These are phyloP conservation scores for Penicillium psychrofluorescens DNA, from an alignment of 495 filamentous ascomycete genomes.

Conservation along the genomic window DNA sequence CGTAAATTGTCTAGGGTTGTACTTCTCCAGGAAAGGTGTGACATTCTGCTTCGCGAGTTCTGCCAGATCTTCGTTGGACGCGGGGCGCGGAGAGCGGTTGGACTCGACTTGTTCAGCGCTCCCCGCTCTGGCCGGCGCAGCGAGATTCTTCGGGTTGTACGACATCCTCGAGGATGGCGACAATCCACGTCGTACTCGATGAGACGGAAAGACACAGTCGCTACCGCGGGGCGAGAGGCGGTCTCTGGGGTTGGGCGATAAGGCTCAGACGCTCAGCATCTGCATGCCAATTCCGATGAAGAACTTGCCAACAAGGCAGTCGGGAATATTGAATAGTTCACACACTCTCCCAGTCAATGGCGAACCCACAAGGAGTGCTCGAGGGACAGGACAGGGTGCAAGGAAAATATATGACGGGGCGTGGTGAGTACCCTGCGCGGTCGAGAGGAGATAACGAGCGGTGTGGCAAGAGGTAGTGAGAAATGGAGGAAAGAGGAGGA, in stretches of 20 bases:
- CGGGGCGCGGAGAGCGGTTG: conserved; percentile 12
- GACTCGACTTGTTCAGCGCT: conserved; percentile 14
- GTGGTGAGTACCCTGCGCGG: conserved; percentile 1
- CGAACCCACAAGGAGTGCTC: too few relatives aligned
- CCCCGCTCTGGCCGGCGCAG: not conserved
- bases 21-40: conserved; percentile 75
- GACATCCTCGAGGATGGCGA: not conserved
- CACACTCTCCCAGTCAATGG: not conserved
- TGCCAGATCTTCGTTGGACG: conserved; percentile 17
- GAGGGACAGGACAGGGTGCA: too few relatives aligned
- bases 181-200: not conserved
- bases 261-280: not conserved
- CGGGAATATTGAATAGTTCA: not conserved
- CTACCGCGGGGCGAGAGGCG: not conserved
- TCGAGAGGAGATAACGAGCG: not conserved
- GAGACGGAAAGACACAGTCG: too few relatives aligned
- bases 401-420: not conserved
- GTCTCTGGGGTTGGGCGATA: not conserved
- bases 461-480: not conserved
- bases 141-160: not conserved
- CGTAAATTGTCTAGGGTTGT: conserved; percentile 79
- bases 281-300: not conserved
- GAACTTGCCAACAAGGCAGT: too few relatives aligned
- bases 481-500: not conserved
- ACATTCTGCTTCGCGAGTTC: conserved; percentile 51